A percentile compares a stretch with the other conserved stretches of the same genome.
Evolutionary conservation across 352 stramenopile species (phyloP).

Genomic region (Globisporangium cystogenes): DNA sequence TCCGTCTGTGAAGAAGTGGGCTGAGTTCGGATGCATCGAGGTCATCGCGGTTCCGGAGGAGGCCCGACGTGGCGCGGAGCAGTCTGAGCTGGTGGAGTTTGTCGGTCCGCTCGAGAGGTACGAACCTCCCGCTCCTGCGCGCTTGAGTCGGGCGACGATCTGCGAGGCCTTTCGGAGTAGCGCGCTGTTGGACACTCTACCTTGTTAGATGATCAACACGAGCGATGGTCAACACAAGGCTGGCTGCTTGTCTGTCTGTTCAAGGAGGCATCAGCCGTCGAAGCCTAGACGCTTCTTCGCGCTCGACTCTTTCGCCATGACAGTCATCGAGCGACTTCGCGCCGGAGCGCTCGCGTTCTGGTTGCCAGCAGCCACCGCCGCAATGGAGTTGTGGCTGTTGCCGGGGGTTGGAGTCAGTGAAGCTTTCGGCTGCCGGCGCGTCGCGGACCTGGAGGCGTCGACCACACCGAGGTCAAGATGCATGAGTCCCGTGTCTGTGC

Average conservation of each 20-base stretch:
- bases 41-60: slow-evolving; percentile 19
- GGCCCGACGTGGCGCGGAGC: not conserved
- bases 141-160: slow-evolving; percentile 19
- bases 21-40: slow-evolving; percentile 38
- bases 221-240: not conserved
- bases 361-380: slow-evolving; percentile 8
- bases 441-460: slow-evolving; percentile 24
- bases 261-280: slow-evolving; percentile 18
- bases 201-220: too few species aligned
- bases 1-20: slow-evolving; percentile 60
- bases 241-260: not conserved
- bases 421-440: slow-evolving; percentile 27
- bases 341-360: slow-evolving; percentile 16
- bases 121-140: slow-evolving; percentile 4
- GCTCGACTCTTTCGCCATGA: slow-evolving; percentile 18
- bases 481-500: slow-evolving; percentile 78
- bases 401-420: slow-evolving; percentile 20
- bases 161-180: slow-evolving; percentile 12
- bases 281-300: slow-evolving; percentile 25
- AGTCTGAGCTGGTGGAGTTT: slow-evolving; percentile 8
- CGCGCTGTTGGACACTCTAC: not conserved
- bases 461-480: slow-evolving; percentile 67
- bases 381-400: slow-evolving; percentile 10
- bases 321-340: slow-evolving; percentile 33
- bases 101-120: slow-evolving; percentile 27